Evolutionary conservation across 345 rosid genomes (phyloP).

Genomic region (Lenwebbia sp.): DNA sequence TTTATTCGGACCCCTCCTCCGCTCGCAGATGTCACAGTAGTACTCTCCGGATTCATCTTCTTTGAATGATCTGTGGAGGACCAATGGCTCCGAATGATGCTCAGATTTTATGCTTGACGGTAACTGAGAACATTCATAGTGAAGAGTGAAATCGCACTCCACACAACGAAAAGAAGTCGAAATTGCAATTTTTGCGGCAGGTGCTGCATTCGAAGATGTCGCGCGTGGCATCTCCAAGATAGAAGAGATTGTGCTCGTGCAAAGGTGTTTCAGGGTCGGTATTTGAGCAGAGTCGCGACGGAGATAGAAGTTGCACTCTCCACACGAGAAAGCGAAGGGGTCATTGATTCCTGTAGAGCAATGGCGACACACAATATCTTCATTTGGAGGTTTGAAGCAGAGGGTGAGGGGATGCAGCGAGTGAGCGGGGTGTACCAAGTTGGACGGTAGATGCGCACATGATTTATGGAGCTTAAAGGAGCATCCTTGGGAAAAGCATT

Average conservation of each 20-base stretch:
- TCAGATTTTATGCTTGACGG: rapidly evolving
- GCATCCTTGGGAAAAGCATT: neutral
- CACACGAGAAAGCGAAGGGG: neutral
- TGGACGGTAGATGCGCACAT: neutral
- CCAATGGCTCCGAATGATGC: rapidly evolving
- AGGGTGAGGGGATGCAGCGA: neutral
- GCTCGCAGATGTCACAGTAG: neutral
- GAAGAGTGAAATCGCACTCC: too few relatives aligned
- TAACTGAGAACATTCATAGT: rapidly evolving
- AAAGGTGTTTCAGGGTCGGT: too few relatives aligned
- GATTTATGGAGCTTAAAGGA: rapidly evolving
- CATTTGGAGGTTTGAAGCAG: rapidly evolving
- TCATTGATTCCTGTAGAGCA: rapidly evolving
- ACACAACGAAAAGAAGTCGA: too few relatives aligned
- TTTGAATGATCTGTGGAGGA: neutral
- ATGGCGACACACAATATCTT: rapidly evolving
- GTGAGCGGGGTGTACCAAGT: neutral
- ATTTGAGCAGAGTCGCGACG: rapidly evolving
- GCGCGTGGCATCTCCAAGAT: too few relatives aligned
- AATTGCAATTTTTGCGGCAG: too few relatives aligned
- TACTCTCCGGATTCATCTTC: neutral
- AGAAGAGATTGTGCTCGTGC: too few relatives aligned
- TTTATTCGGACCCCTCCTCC: neutral
- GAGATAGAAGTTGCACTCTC: neutral
- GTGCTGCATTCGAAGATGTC: too few relatives aligned